These are phyloP conservation scores for Xylaria multiplex DNA, from an alignment of 2,329 filamentous ascomycete species.

Conservation along the genomic window DNA sequence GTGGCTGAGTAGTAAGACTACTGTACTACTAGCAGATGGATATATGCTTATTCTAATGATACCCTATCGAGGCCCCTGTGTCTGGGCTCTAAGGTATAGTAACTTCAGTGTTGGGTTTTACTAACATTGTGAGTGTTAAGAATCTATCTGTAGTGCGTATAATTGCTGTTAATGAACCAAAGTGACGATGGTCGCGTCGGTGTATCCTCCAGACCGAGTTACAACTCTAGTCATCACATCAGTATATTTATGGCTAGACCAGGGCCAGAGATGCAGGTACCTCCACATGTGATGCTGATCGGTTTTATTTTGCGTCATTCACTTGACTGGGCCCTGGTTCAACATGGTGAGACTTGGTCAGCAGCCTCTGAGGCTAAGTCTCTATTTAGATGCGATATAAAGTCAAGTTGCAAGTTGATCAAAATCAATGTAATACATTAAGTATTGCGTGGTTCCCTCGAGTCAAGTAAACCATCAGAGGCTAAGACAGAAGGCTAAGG, in stretches of 20 bases:
- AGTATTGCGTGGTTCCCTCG: too few species aligned
- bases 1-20: constrained; percentile 11
- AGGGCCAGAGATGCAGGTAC: constrained; percentile 13
- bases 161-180: not conserved
- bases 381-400: too few species aligned
- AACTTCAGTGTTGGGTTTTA: not conserved
- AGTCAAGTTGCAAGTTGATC: too few species aligned
- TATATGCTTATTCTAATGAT: not conserved
- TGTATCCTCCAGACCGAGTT: constrained; percentile 11
- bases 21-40: not conserved
- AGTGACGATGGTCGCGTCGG: constrained; percentile 1
- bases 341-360: not conserved
- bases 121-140: not conserved
- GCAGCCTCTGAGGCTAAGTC: too few species aligned
- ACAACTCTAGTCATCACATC: not conserved
- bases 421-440: too few species aligned
- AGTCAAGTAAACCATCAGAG: too few species aligned
- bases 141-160: not conserved
- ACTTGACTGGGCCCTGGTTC: not conserved
- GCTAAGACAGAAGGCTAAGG: too few species aligned
- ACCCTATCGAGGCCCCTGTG: not conserved
- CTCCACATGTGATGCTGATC: constrained; percentile 14
- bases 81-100: not conserved
- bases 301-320: constrained; percentile 4
- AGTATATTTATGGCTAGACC: constrained; percentile 2